These are phyloP conservation scores for Ceratobasidium sp. DNA, from an alignment of 1,284 basidiomycete species.

Conservation along the genomic window DNA sequence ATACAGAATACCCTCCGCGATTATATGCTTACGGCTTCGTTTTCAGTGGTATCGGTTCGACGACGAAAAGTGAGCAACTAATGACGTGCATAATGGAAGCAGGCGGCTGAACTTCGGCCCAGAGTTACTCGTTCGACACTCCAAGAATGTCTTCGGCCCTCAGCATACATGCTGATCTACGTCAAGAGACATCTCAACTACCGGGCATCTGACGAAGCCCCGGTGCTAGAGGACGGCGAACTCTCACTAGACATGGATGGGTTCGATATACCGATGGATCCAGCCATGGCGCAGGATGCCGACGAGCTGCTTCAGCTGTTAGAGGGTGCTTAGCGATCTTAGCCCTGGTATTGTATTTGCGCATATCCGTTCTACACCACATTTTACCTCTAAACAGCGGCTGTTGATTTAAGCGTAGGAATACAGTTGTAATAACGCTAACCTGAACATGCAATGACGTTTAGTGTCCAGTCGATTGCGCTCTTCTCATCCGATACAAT, in stretches of 20 bases:
- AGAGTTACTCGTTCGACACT: slow-evolving; percentile 79
- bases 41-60: slow-evolving; percentile 92
- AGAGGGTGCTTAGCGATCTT: not conserved
- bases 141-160: slow-evolving; percentile 71
- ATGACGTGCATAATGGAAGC: slow-evolving; percentile 8
- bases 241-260: slow-evolving; percentile 5
- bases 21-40: slow-evolving; percentile 52
- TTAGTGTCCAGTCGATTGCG: no score
- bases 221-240: slow-evolving; percentile 25
- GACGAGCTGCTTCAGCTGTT: slow-evolving; percentile 31
- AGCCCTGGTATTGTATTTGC: not conserved
- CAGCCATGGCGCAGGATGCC: not conserved
- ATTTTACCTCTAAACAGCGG: no score
- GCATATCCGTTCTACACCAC: no score
- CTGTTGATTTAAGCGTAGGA: no score
- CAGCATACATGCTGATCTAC: slow-evolving; percentile 93
- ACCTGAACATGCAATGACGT: no score
- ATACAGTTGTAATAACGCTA: no score
- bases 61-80: slow-evolving; percentile 81
- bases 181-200: slow-evolving; percentile 88
- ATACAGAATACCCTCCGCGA: slow-evolving; percentile 27
- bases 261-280: slow-evolving; percentile 23
- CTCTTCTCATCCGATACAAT: slow-evolving; percentile 22
- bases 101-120: slow-evolving; percentile 25
- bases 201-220: slow-evolving; percentile 41